Conservation (phyloP, 306 rosid species). For the Arachis stenosperma region DNA sequence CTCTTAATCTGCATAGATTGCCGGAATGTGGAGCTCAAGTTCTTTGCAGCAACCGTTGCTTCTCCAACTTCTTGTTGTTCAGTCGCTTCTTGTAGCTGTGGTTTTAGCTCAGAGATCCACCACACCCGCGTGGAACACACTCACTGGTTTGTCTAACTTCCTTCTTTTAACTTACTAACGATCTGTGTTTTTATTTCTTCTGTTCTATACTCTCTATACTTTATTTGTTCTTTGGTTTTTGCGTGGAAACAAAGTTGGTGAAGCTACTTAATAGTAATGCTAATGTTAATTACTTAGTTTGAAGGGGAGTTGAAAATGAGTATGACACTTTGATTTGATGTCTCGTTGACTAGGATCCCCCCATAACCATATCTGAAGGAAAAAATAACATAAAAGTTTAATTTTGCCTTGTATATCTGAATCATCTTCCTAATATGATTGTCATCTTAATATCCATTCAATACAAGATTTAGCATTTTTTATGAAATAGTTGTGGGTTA, state of each 20-base stretch:
- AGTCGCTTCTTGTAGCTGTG: slow-evolving; percentile 39
- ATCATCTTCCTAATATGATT: no score
- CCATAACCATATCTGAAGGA: neutral
- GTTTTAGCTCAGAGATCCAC: slow-evolving; percentile 84
- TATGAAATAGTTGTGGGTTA: neutral
- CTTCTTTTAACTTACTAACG: neutral
- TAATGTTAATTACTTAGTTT: neutral
- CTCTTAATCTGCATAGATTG: neutral
- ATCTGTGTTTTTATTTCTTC: neutral
- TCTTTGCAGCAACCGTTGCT: slow-evolving; percentile 42
- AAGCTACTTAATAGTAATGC: neutral
- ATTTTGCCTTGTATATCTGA: no score
- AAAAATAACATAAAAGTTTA: neutral
- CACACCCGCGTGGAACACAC: slow-evolving; percentile 59
- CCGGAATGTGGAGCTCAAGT: slow-evolving; percentile 75
- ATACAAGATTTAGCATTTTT: no score
- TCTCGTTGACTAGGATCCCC: slow-evolving; percentile 4
- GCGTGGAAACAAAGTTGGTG: neutral
- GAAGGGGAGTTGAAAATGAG: neutral
- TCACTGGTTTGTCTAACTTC: slow-evolving; percentile 48
- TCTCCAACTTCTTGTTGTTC: slow-evolving; percentile 52
- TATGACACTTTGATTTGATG: slow-evolving; percentile 15
- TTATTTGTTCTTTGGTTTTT: slow-evolving; percentile 9
- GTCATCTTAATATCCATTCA: no score
- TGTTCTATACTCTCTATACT: neutral